These are phyloP conservation scores for Chytriomyces sp. DNA, from an alignment of 192 early-diverging fungal species.

Conservation along the genomic window DNA sequence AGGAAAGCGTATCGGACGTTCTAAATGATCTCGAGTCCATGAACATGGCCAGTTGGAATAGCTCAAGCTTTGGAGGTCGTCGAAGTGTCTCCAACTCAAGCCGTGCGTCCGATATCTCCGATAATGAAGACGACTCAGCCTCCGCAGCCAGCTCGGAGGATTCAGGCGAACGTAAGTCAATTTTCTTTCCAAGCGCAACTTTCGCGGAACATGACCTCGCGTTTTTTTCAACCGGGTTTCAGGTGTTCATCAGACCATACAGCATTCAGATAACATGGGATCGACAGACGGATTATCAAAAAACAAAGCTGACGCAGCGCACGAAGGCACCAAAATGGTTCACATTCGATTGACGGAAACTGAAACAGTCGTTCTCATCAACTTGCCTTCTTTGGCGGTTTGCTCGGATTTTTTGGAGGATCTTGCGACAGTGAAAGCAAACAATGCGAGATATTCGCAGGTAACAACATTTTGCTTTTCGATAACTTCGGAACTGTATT, in stretches of 20 bases:
- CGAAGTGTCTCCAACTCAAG: slow-evolving; percentile 39
- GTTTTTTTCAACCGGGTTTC: no score
- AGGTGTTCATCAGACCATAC: no score
- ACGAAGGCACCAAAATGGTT: slow-evolving; percentile 32
- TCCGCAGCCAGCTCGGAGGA: slow-evolving; percentile 40
- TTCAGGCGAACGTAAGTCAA: slow-evolving; percentile 2
- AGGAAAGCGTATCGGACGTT: slow-evolving; percentile 61
- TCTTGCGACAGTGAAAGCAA: slow-evolving; percentile 44
- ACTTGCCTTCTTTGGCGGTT: slow-evolving; percentile 51
- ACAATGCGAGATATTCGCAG: slow-evolving; percentile 61
- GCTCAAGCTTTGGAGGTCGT: slow-evolving; percentile 42
- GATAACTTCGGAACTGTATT: background rate
- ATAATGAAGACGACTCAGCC: slow-evolving; percentile 36
- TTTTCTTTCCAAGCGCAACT: no score
- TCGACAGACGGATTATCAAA: no score
- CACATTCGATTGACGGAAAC: slow-evolving; percentile 58
- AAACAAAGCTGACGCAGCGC: no score
- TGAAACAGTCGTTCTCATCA: slow-evolving; percentile 49
- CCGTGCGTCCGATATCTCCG: slow-evolving; percentile 41
- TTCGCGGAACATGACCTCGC: background rate
- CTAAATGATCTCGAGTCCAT: slow-evolving; percentile 59
- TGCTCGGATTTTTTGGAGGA: slow-evolving; percentile 54
- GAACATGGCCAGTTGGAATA: slow-evolving; percentile 49
- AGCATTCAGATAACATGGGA: no score
- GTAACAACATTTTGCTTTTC: slow-evolving; percentile 20